Conservation (phyloP, 371 early-diverging fungal species). For the Cladochytrium tenue region DNA sequence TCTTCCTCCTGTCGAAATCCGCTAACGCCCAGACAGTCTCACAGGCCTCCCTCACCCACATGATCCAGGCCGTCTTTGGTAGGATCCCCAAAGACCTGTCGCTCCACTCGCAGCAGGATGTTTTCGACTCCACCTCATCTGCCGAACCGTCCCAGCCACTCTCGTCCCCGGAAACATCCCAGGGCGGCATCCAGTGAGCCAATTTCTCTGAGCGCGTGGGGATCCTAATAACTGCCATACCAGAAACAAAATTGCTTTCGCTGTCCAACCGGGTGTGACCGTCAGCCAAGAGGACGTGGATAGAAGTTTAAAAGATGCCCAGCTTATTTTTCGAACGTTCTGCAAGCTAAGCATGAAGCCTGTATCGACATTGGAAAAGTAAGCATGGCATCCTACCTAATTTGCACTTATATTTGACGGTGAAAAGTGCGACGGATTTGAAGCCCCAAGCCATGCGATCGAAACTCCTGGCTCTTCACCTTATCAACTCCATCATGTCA, state of each 20-base stretch:
- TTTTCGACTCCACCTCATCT: too few relatives aligned
- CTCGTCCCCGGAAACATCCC: too few relatives aligned
- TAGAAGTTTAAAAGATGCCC: slow-evolving; percentile 75
- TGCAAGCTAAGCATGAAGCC: slow-evolving; percentile 89
- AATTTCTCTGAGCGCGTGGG: too few relatives aligned
- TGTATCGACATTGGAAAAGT: slow-evolving; percentile 52
- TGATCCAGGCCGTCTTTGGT: slow-evolving; percentile 83
- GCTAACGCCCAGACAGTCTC: slow-evolving; percentile 81
- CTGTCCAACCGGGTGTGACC: too few relatives aligned
- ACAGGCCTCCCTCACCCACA: slow-evolving; percentile 85
- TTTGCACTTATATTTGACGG: neutral
- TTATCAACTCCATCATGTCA: slow-evolving; percentile 57
- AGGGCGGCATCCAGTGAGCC: too few relatives aligned
- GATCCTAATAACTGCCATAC: too few relatives aligned
- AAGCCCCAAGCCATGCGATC: slow-evolving; percentile 57
- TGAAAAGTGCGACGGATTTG: slow-evolving; percentile 44
- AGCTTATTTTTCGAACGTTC: slow-evolving; percentile 85
- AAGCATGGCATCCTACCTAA: slow-evolving; percentile 3
- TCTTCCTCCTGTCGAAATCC: slow-evolving; percentile 63
- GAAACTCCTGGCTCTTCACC: slow-evolving; percentile 58
- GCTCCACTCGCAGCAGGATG: neutral
- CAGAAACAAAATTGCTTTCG: too few relatives aligned
- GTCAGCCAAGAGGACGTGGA: too few relatives aligned
- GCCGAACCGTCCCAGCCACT: too few relatives aligned
- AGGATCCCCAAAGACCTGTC: slow-evolving; percentile 37